These are phyloP conservation scores for Chromosphaera perkinsii DNA, from an alignment of 208 protist species.

Conservation along the genomic window DNA sequence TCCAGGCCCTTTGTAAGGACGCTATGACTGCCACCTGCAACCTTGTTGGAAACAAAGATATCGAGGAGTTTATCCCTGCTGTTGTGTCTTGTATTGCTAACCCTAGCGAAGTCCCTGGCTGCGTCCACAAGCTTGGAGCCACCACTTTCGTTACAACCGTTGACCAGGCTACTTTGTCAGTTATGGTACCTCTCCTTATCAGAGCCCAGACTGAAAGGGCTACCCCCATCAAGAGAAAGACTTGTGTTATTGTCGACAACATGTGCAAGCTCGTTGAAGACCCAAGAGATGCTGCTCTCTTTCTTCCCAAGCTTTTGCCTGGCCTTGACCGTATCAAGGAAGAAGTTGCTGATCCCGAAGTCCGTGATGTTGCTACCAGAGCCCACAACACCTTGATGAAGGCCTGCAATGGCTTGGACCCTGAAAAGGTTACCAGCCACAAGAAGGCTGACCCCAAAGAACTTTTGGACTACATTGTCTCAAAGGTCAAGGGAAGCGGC, in stretches of 20 bases:
- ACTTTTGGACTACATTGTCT: too few species aligned
- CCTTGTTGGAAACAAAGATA: conserved; percentile 40
- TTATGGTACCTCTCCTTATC: conserved; percentile 47
- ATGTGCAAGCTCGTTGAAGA: conserved; percentile 55
- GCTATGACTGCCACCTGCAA: conserved; percentile 13
- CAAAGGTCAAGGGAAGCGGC: conserved; percentile 12
- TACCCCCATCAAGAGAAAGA: conserved; percentile 39
- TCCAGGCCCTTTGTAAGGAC: conserved; percentile 16
- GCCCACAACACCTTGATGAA: conserved; percentile 23
- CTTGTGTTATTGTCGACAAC: conserved; percentile 48
- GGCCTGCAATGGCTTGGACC: too few species aligned
- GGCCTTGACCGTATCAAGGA: conserved; percentile 32
- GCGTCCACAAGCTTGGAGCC: conserved; percentile 42
- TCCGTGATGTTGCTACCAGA: conserved; percentile 43
- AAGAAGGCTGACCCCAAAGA: too few species aligned
- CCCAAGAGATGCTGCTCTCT: conserved; percentile 40
- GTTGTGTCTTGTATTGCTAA: conserved; percentile 45
- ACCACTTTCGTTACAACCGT: conserved; percentile 49
- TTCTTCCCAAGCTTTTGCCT: conserved; percentile 51
- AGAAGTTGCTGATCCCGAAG: conserved; percentile 58
- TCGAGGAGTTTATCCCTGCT: conserved; percentile 40
- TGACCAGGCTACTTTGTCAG: conserved; percentile 33
- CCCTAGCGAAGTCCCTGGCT: conserved; percentile 43
- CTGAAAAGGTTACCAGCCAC: too few species aligned
- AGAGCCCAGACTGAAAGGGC: conserved; percentile 37